Percentiles rank a stretch among this genome's conserved stretches.
phyloP scores from a whole-genome alignment of 2,329 filamentous ascomycete species.

The Curvularia sp. region DNA sequence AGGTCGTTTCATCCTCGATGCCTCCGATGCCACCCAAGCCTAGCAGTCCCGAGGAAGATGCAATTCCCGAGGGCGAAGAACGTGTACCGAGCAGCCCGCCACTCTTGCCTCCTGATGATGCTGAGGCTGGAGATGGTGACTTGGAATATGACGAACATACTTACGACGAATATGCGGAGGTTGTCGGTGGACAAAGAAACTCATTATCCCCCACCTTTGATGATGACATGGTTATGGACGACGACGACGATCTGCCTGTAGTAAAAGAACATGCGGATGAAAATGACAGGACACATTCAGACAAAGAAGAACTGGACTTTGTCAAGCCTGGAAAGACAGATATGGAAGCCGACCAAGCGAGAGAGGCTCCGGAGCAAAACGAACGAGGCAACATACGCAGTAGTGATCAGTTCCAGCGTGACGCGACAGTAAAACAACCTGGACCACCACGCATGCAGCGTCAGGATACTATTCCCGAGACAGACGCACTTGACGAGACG shows the following conservation, averaged over 20 bases:
- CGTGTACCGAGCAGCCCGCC: slow-evolving; percentile 50
- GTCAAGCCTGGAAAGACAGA: slow-evolving; percentile 20
- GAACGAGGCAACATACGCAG: slow-evolving; percentile 4
- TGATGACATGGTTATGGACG: slow-evolving; percentile 29
- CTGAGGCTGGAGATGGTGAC: slow-evolving; percentile 34
- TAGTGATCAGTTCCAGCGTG: neutral
- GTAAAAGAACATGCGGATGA: slow-evolving; percentile 12
- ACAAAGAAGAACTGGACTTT: slow-evolving; percentile 17
- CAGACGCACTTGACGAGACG: slow-evolving; percentile 45
- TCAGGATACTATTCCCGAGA: slow-evolving; percentile 44
- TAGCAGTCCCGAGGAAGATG: slow-evolving; percentile 30
- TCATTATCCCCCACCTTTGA: slow-evolving; percentile 13
- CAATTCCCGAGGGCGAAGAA: slow-evolving; percentile 30
- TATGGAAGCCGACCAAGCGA: slow-evolving; percentile 23
- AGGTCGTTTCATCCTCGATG: slow-evolving; percentile 42
- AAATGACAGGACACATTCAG: slow-evolving; percentile 2
- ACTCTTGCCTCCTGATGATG: slow-evolving; percentile 25
- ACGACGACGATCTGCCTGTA: slow-evolving; percentile 34
- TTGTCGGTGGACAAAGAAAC: slow-evolving; percentile 14
- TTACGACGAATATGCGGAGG: slow-evolving; percentile 31
- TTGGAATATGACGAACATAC: slow-evolving; percentile 34
- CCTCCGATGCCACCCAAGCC: slow-evolving; percentile 39
- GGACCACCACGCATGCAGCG: slow-evolving; percentile 27
- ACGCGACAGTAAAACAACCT: neutral
- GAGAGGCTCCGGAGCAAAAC: slow-evolving; percentile 34